Evolutionary conservation across 371 early-diverging fungal species (phyloP).

Genomic region (Lichtheimia hyalospora): DNA sequence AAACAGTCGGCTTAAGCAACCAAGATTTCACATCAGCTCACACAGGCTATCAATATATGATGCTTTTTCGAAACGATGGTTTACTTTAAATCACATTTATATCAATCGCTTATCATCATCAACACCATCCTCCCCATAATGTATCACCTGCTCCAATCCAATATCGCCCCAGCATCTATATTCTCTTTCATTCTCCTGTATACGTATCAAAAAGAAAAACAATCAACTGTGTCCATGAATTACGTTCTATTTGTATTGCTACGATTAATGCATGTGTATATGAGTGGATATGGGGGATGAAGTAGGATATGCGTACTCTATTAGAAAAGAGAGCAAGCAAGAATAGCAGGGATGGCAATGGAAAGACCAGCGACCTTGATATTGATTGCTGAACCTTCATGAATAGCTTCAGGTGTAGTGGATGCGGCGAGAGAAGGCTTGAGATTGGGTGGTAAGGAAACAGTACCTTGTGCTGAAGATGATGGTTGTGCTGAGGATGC

Average conservation of each 20-base stretch:
- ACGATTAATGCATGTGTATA: neutral
- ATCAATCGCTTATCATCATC: too few species aligned
- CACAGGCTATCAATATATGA: conserved; percentile 56
- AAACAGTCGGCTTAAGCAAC: conserved; percentile 44
- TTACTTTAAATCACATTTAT: conserved; percentile 23
- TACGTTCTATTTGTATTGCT: neutral
- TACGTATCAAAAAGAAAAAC: neutral
- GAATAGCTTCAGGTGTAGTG: neutral
- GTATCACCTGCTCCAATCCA: too few species aligned
- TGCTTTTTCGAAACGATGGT: conserved; percentile 46
- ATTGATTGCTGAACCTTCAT: neutral
- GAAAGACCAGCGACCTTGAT: neutral
- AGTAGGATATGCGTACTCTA: neutral
- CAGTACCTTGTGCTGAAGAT: neutral
- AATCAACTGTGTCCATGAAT: neutral
- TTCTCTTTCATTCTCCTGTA: too few species aligned
- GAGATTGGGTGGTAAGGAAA: neutral
- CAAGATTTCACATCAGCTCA: conserved; percentile 52
- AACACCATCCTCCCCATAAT: too few species aligned
- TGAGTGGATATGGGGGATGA: neutral
- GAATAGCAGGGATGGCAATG: neutral
- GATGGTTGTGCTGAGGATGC: neutral
- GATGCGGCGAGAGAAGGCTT: neutral
- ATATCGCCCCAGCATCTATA: too few species aligned
- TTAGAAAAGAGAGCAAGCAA: neutral